Evolutionary conservation across 2,329 filamentous ascomycete species (phyloP).

Genomic region (Rhinocladiella similis): DNA sequence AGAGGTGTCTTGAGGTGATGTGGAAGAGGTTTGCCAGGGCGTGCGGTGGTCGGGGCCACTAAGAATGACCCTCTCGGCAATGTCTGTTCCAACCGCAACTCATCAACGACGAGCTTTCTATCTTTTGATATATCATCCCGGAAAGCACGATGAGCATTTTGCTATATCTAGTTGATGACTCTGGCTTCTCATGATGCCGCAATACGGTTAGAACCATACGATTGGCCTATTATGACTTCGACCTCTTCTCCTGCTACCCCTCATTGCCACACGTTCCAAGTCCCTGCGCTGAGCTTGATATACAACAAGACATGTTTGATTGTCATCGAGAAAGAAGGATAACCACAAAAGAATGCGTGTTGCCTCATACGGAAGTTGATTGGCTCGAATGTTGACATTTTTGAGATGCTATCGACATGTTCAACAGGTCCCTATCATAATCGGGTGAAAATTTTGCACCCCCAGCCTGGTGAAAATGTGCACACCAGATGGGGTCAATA

Average conservation of each 20-base stretch:
- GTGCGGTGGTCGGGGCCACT: slow-evolving; percentile 13
- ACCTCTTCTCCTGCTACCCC: slow-evolving; percentile 10
- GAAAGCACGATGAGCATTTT: not conserved
- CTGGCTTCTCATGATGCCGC: slow-evolving; percentile 2
- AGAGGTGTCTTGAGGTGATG: slow-evolving; percentile 8
- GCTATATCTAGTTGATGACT: not conserved
- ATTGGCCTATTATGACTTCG: slow-evolving; percentile 6
- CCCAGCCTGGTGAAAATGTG: not conserved
- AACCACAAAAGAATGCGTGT: slow-evolving; percentile 11
- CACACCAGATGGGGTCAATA: too few relatives aligned
- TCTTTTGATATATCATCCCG: slow-evolving; percentile 5
- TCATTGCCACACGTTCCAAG: slow-evolving; percentile 7
- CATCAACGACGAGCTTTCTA: slow-evolving; percentile 5
- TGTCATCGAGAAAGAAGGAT: slow-evolving; percentile 3
- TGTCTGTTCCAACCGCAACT: slow-evolving; percentile 16
- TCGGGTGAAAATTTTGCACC: slow-evolving; percentile 2
- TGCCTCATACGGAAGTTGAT: not conserved
- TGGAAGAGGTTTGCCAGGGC: slow-evolving; percentile 14
- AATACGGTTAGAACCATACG: not conserved
- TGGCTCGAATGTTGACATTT: not conserved
- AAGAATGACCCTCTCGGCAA: slow-evolving; percentile 20
- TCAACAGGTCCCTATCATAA: not conserved
- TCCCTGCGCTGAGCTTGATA: slow-evolving; percentile 22
- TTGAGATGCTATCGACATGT: not conserved
- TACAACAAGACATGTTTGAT: not conserved